Percentiles rank a stretch among this genome's conserved stretches.
These are phyloP conservation scores for Amanita pallidorosea DNA, from an alignment of 768 basidiomycete species.

Conservation along the genomic window DNA sequence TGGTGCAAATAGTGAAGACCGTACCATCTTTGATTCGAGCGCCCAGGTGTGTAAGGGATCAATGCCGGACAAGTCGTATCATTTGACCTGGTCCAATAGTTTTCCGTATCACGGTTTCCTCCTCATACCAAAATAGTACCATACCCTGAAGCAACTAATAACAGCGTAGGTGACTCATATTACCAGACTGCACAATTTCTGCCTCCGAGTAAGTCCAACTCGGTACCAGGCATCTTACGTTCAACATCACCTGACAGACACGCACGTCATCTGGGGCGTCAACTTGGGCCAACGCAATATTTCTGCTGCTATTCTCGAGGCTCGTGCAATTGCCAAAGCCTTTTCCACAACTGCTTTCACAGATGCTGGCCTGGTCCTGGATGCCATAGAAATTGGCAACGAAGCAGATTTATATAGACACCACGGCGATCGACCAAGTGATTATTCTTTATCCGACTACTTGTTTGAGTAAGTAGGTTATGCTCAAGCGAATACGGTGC, in stretches of 20 bases:
- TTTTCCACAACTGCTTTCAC: conserved; percentile 32
- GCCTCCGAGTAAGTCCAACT: conserved; percentile 27
- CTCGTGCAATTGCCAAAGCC: conserved; percentile 34
- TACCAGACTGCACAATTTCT: conserved; percentile 43
- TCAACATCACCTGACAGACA: conserved; percentile 23
- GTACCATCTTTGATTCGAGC: conserved; percentile 40
- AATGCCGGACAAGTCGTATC: neutral
- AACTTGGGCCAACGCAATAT: conserved; percentile 49
- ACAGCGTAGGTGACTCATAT: conserved; percentile 47
- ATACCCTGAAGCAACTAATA: conserved; percentile 54
- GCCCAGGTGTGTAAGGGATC: conserved; percentile 26
- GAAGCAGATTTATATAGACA: conserved; percentile 45
- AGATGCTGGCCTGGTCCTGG: conserved; percentile 32
- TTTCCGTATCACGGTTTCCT: conserved; percentile 39
- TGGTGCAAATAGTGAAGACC: conserved; percentile 47
- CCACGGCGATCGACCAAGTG: conserved; percentile 29
- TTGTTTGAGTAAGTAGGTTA: conserved; percentile 32
- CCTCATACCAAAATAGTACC: conserved; percentile 36
- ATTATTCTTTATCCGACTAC: conserved; percentile 33
- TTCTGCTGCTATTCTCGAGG: conserved; percentile 36
- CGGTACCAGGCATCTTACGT: neutral
- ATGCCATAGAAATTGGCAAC: conserved; percentile 54
- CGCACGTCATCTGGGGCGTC: conserved; percentile 56
- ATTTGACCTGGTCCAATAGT: conserved; percentile 16
- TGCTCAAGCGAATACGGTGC: neutral